Percentiles rank a stretch among this genome's conserved stretches.
Conservation (phyloP, 2,329 filamentous ascomycete species). For the Pseudogymnoascus sp. region DNA sequence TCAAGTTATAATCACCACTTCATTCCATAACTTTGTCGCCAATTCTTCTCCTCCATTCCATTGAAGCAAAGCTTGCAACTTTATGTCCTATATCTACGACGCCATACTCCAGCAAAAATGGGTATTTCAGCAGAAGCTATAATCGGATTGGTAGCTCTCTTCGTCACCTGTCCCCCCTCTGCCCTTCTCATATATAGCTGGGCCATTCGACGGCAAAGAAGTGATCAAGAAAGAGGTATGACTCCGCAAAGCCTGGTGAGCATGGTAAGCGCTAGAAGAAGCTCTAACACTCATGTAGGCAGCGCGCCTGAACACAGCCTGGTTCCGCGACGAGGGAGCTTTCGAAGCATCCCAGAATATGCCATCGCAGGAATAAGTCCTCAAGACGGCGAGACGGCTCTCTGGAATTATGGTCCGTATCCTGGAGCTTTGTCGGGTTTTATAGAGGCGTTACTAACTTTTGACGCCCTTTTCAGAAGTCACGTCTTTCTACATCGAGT, state of each 20-base stretch:
- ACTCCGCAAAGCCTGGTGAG: background rate
- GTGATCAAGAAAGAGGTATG: background rate
- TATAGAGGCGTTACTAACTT: background rate
- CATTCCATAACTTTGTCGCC: background rate
- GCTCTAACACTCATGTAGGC: background rate
- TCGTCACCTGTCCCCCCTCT: background rate
- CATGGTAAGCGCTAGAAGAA: background rate
- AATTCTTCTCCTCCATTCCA: background rate
- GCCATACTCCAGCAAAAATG: background rate
- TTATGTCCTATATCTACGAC: background rate
- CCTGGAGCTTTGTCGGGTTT: background rate
- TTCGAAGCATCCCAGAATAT: background rate
- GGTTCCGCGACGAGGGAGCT: background rate
- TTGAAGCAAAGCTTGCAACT: background rate
- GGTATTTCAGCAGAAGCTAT: background rate
- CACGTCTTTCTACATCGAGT: background rate
- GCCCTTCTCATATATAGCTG: background rate
- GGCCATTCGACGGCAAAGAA: background rate
- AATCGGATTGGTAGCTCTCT: background rate
- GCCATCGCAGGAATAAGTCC: background rate
- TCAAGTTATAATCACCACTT: background rate
- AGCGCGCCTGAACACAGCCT: background rate
- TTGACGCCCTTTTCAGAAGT: background rate
- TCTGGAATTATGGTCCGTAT: background rate
- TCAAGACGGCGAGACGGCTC: background rate